Evolutionary conservation across 768 basidiomycete species (phyloP).

Genomic region (Pleurotus eryngii): DNA sequence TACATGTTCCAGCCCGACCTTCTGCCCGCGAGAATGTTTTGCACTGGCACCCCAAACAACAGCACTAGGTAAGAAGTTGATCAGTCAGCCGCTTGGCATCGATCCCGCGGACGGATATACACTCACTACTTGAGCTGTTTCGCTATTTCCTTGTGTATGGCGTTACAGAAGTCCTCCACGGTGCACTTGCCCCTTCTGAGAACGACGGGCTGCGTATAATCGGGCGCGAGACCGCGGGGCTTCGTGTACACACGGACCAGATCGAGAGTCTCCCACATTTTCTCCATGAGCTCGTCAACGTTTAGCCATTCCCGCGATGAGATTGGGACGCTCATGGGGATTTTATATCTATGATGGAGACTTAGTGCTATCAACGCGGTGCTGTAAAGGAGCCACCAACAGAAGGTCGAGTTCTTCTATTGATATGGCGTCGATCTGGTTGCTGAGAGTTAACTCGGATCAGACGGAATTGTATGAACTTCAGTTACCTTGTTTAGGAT

Average conservation of each 20-base stretch:
- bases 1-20: conserved; percentile 84
- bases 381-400: conserved; percentile 33
- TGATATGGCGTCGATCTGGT: conserved; percentile 94
- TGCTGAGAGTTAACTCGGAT: not conserved
- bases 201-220: conserved; percentile 90
- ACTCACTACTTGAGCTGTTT: conserved; percentile 96
- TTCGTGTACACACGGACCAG: conserved; percentile 97
- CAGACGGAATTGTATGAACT: not conserved
- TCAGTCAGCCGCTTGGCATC: not conserved
- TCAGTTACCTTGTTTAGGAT: conserved; percentile 75
- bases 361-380: not conserved
- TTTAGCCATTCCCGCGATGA: conserved; percentile 95
- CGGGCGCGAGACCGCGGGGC: conserved; percentile 86
- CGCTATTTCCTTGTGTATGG: conserved; percentile 95
- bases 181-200: conserved; percentile 61
- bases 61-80: conserved; percentile 45
- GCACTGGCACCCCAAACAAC: conserved; percentile 96
- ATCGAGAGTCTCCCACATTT: conserved; percentile 92
- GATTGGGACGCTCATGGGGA: conserved; percentile 92
- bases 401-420: conserved; percentile 96
- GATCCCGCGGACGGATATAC: not conserved
- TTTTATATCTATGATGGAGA: conserved; percentile 65
- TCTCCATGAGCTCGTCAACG: conserved; percentile 87
- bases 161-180: conserved; percentile 87
- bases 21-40: conserved; percentile 96